A percentile compares a stretch with the other conserved stretches of the same genome.
These are phyloP conservation scores for Metarhizium album DNA, from an alignment of 2,329 filamentous ascomycete species.

Conservation along the genomic window DNA sequence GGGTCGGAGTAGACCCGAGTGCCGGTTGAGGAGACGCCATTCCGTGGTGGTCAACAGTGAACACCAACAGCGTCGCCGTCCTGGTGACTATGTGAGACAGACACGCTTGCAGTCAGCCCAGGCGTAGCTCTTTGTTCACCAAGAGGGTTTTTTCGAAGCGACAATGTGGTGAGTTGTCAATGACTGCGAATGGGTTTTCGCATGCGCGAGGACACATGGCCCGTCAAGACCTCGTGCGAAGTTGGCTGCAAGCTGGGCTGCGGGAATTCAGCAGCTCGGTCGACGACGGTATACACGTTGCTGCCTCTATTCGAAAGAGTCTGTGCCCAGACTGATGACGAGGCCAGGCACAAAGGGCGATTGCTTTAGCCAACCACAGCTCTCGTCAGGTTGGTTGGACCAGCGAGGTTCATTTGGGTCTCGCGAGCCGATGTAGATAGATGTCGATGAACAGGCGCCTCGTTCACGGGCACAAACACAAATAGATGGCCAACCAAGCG, in stretches of 20 bases:
- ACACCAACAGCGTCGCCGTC: not conserved
- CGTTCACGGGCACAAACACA: not conserved
- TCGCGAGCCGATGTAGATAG: too few species aligned
- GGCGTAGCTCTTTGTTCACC: not conserved
- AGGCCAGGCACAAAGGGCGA: not conserved
- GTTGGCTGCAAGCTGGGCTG: not conserved
- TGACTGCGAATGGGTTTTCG: not conserved
- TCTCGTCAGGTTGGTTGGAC: not conserved
- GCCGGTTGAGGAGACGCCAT: constrained; percentile 6
- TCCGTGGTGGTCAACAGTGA: not conserved
- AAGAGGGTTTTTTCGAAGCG: not conserved
- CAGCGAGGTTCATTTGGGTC: too few species aligned
- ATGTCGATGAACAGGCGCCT: too few species aligned
- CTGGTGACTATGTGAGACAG: not conserved
- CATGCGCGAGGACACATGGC: not conserved
- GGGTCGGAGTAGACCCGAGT: constrained; percentile 1
- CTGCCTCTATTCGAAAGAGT: not conserved
- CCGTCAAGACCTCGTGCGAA: not conserved
- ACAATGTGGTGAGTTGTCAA: not conserved
- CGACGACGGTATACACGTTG: not conserved
- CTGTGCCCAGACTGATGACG: not conserved
- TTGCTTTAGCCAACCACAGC: too few species aligned
- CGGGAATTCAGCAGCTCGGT: not conserved
- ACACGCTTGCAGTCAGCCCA: not conserved
- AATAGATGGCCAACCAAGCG: not conserved